A percentile compares a stretch with the other conserved stretches of the same genome.
Conservation (phyloP, 2,329 filamentous ascomycete species). For the Cladosporium oxysporum region DNA sequence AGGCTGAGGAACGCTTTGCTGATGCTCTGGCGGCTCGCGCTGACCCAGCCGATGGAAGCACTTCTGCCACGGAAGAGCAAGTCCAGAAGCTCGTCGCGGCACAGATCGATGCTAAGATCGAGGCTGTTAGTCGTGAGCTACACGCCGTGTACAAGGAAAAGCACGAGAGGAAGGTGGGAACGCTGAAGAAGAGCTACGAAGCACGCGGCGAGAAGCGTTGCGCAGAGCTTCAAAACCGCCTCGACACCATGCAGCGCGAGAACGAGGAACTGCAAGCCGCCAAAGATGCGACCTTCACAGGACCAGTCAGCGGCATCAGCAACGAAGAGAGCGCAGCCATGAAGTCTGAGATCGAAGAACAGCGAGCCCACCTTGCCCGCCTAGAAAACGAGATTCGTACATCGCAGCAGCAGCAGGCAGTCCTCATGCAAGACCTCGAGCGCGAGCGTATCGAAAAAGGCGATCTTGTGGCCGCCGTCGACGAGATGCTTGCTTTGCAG, state of each 20-base stretch:
- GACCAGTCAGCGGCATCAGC: conserved; percentile 39
- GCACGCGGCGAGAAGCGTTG: conserved; percentile 86
- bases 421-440: conserved; percentile 68
- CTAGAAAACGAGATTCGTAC: conserved; percentile 71
- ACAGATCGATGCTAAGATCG: conserved; percentile 89
- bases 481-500: conserved; percentile 77
- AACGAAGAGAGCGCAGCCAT: conserved; percentile 34
- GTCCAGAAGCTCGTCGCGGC: conserved; percentile 50
- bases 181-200: conserved; percentile 80
- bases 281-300: conserved; percentile 66
- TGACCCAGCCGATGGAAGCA: conserved; percentile 28
- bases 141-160: conserved; percentile 95
- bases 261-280: conserved; percentile 72
- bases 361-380: conserved; percentile 72
- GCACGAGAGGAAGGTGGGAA: conserved; percentile 92
- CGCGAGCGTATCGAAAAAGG: conserved; percentile 80
- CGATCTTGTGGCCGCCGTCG: conserved; percentile 76
- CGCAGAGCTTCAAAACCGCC: conserved; percentile 70
- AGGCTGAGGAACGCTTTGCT: conserved; percentile 64
- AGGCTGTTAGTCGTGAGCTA: conserved; percentile 71
- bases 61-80: conserved; percentile 44
- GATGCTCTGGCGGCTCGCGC: conserved; percentile 52
- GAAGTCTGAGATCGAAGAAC: conserved; percentile 59
- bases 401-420: conserved; percentile 70
- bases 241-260: conserved; percentile 70